Evolutionary conservation across 2,329 filamentous ascomycete genomes (phyloP), one percentile per base, ranked within the genome.

Genomic region (Phaeosphaeria sp.): DNA sequence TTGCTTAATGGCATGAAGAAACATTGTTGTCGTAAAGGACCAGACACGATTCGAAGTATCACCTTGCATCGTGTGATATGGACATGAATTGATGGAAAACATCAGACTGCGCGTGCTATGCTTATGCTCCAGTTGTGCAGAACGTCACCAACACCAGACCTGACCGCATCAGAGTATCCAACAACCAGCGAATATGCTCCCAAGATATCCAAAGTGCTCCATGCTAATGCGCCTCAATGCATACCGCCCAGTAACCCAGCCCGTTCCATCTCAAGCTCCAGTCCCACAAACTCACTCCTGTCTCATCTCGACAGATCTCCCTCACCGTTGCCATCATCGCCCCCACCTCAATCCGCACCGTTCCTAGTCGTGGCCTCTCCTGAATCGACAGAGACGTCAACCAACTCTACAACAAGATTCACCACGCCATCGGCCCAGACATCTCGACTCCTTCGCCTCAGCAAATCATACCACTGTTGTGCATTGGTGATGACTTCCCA

Each of bases 381-480:
- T 30, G 17, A 17, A 6, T 15, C 44, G 17, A 27, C 33, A 6
- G 20, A 39, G 41, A 52, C 25, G 39, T 54, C 54, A 18, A 58
- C 53, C 33, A 71, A 46, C 55, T 72, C 70, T 2, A 75, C 71
- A 53, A 77, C 66, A 6, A 77, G 56, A 54, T 67, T 73, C 41
- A 72, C 59, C 18, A 69, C 59, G 1, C 71, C 71, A 54, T 74
- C 71, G 17, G 70, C 68, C 74, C 73, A 77, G 3, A 68, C 63
- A 3, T 72, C 68, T 46, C 59, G 60, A 0, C 66, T 68, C 36
- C 69, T 62, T 48, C 76, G 69, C 9, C 62, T 55, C 50, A 72
- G 63, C 18, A 68, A 60, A 7, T 59, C 54, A 13, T 67, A 60
- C 73, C 72, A 76, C 3, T 69, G 59, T 18, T 69, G 62, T 3